These are phyloP conservation scores for Novymonas esmeraldas DNA, from an alignment of 208 protist species.

Conservation along the genomic window DNA sequence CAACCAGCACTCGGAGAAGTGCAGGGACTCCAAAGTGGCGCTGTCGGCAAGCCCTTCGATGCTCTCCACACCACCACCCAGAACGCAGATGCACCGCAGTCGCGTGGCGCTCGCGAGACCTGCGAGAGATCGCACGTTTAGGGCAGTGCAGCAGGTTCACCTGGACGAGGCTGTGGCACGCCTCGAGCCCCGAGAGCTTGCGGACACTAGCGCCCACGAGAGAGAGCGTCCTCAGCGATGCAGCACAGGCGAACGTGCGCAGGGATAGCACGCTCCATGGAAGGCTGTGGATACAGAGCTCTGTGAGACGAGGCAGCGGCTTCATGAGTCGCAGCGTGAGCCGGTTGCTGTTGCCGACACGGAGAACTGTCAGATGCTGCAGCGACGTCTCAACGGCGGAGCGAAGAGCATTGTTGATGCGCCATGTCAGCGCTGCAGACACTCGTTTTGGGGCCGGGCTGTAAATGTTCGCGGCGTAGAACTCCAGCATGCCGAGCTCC, in stretches of 20 bases:
- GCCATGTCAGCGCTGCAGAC: neutral
- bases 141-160: neutral
- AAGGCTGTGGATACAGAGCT: neutral
- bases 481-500: neutral
- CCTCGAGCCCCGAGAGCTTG: neutral
- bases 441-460: neutral
- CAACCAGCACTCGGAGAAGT: neutral
- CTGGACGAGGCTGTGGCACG: neutral
- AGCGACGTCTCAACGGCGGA: neutral
- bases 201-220: neutral
- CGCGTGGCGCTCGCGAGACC: neutral
- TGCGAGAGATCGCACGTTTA: neutral
- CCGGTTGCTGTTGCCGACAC: neutral
- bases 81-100: neutral
- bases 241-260: neutral
- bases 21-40: neutral
- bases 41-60: neutral
- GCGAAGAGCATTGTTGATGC: neutral
- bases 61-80: neutral
- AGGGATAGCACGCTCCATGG: neutral
- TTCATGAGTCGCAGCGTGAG: neutral
- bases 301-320: neutral
- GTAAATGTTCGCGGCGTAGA: neutral
- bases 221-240: neutral
- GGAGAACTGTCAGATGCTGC: neutral